phyloP scores from a whole-genome alignment of 1,284 basidiomycete species.

The Heterobasidion parviporum region DNA sequence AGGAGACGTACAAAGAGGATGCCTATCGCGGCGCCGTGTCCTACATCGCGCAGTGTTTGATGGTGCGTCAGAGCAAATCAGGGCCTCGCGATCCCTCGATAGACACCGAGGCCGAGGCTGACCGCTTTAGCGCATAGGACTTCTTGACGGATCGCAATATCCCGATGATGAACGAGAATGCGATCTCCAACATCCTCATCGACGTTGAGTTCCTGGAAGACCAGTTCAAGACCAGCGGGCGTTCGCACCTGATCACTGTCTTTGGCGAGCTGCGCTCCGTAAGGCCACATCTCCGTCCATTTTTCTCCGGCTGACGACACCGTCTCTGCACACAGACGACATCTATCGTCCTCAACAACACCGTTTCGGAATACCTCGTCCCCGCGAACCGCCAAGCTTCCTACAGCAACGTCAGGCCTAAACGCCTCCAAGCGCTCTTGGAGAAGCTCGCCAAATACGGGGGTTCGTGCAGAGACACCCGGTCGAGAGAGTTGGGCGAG shows the following conservation, averaged over 20 bases:
- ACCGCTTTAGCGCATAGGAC: constrained; percentile 35
- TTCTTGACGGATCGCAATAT: constrained; percentile 75
- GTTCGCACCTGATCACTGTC: constrained; percentile 61
- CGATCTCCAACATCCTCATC: constrained; percentile 72
- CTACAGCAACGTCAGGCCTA: constrained; percentile 67
- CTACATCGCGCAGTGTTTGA: constrained; percentile 82
- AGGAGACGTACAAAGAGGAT: constrained; percentile 78
- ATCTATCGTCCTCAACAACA: constrained; percentile 66
- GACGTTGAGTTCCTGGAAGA: constrained; percentile 83
- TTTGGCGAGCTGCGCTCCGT: constrained; percentile 81
- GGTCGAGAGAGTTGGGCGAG: constrained; percentile 56
- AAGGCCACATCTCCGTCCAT: constrained; percentile 20
- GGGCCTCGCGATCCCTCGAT: too few species aligned
- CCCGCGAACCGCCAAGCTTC: constrained; percentile 65
- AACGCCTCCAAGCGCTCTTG: constrained; percentile 67
- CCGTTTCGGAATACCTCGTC: constrained; percentile 75
- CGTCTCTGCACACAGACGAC: constrained; percentile 49
- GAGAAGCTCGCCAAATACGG: constrained; percentile 75
- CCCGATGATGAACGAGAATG: constrained; percentile 82
- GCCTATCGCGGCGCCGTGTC: constrained; percentile 81
- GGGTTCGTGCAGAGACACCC: constrained; percentile 47
- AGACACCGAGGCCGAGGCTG: too few species aligned
- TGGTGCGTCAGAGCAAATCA: constrained; percentile 39
- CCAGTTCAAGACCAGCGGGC: constrained; percentile 68
- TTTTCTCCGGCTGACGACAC: constrained; percentile 5